A percentile compares a stretch with the other conserved stretches of the same genome.
phyloP scores from a whole-genome alignment of 2,329 filamentous ascomycete species.

The Aspergillus thermomutatus region DNA sequence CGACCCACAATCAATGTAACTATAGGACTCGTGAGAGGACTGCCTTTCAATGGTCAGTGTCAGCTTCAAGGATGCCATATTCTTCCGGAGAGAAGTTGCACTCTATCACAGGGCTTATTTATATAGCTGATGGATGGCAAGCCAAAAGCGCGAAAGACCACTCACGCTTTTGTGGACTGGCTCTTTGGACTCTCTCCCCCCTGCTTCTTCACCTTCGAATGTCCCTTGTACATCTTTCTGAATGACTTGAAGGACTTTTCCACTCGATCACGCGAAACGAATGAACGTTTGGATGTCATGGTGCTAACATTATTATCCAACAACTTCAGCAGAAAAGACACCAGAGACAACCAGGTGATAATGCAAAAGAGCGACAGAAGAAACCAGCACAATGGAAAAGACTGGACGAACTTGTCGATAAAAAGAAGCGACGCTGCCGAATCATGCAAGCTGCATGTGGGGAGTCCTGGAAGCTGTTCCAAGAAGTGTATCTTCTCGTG shows the following conservation, averaged over 20 bases:
- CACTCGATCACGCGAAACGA: slow-evolving; percentile 78
- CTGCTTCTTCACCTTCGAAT: slow-evolving; percentile 81
- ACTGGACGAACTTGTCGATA: slow-evolving; percentile 37
- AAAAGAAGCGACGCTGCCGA: slow-evolving; percentile 41
- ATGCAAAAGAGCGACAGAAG: slow-evolving; percentile 31
- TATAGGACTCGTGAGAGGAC: slow-evolving; percentile 65
- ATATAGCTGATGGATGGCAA: slow-evolving; percentile 3
- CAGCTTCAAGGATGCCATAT: slow-evolving; percentile 7
- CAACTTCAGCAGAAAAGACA: slow-evolving; percentile 29
- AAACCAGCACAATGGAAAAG: slow-evolving; percentile 38
- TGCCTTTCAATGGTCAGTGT: slow-evolving; percentile 19
- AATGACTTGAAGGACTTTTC: slow-evolving; percentile 78
- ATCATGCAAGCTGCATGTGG: slow-evolving; percentile 53
- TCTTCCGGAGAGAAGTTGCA: background rate
- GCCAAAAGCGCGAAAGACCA: background rate
- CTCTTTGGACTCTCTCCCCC: slow-evolving; percentile 60
- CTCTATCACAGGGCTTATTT: background rate
- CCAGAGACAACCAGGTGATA: slow-evolving; percentile 52
- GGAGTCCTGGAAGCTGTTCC: slow-evolving; percentile 51
- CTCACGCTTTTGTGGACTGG: slow-evolving; percentile 51
- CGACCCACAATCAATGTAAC: slow-evolving; percentile 79
- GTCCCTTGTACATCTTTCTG: slow-evolving; percentile 74
- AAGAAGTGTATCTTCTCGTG: slow-evolving; percentile 31
- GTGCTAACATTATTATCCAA: slow-evolving; percentile 30
- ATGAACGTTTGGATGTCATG: slow-evolving; percentile 91